A percentile compares a stretch with the other conserved stretches of the same genome.
Conservation (phyloP, 176 grass and related monocot genomes). For the Saccharum officinarum region DNA sequence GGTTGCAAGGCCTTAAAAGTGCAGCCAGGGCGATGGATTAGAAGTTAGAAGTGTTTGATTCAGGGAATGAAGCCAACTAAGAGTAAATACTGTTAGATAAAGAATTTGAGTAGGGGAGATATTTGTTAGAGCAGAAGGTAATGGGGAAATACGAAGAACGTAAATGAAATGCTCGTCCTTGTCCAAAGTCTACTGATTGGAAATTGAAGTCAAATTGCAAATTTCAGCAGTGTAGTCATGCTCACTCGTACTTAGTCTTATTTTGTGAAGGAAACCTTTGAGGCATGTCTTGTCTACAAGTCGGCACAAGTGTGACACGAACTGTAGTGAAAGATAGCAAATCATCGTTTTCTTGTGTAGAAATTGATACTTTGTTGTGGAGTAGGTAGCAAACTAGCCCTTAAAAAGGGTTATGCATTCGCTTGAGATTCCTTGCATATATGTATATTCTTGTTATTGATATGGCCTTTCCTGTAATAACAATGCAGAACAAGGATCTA, state of each 20-base stretch:
- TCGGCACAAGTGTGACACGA: neutral
- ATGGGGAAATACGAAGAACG: neutral
- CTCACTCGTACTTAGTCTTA: neutral
- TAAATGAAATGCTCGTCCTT: neutral
- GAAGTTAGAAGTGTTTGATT: neutral
- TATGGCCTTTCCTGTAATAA: conserved; percentile 19
- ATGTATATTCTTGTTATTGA: conserved; percentile 5
- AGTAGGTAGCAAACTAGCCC: neutral
- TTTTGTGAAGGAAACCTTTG: neutral
- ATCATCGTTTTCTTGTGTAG: neutral
- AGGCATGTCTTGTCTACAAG: neutral
- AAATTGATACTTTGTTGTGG: conserved; percentile 18
- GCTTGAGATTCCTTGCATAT: conserved; percentile 11
- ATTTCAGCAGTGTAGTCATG: neutral
- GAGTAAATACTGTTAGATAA: neutral
- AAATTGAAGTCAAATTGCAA: conserved; percentile 11
- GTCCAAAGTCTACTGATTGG: neutral
- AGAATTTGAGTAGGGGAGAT: neutral
- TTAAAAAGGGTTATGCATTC: neutral
- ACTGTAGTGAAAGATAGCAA: neutral
- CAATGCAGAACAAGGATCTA: conserved; percentile 89
- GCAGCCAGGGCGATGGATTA: neutral
- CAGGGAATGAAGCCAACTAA: neutral
- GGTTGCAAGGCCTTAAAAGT: neutral
- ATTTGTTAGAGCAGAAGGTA: neutral